phyloP scores from a whole-genome alignment of 164 flowering plant genomes.

The Kalanchoe fedtschenkoi region DNA sequence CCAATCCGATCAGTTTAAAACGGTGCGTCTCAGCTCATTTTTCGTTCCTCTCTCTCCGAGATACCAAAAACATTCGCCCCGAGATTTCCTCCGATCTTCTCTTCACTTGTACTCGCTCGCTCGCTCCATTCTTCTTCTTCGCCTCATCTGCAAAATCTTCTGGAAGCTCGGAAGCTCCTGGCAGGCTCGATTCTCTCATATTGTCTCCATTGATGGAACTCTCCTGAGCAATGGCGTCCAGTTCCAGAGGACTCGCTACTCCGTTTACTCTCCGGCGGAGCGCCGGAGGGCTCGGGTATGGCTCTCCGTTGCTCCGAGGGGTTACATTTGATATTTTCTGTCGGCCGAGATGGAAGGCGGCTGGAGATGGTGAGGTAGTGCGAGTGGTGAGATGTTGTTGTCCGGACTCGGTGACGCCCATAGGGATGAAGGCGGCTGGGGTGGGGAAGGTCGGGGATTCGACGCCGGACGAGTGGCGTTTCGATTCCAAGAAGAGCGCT shows the following conservation, averaged over 20 bases:
- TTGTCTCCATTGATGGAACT: slow-evolving; percentile 14
- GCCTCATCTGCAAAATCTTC: neutral
- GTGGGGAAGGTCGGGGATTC: slow-evolving; percentile 22
- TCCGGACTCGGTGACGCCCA: slow-evolving; percentile 32
- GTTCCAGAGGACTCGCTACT: slow-evolving; percentile 33
- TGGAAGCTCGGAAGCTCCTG: too few relatives aligned
- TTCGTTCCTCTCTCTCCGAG: neutral
- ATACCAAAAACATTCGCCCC: neutral
- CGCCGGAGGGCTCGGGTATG: slow-evolving; percentile 8
- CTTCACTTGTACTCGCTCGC: too few relatives aligned
- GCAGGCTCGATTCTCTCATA: too few relatives aligned
- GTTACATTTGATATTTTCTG: neutral
- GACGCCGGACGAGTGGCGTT: slow-evolving; percentile 35
- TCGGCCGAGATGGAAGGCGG: neutral
- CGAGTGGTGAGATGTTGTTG: slow-evolving; percentile 25
- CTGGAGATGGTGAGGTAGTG: neutral
- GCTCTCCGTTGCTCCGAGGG: slow-evolving; percentile 6
- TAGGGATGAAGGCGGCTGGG: slow-evolving; percentile 16
- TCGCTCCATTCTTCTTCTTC: neutral
- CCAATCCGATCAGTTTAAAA: neutral
- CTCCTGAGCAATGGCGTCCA: slow-evolving; percentile 30
- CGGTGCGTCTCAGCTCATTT: neutral
- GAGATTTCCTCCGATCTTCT: slow-evolving; percentile 4
- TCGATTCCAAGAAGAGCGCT: slow-evolving; percentile 29
- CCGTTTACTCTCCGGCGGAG: slow-evolving; percentile 19